Evolutionary conservation across 2,329 filamentous ascomycete genomes (phyloP), one percentile per base, ranked within the genome.

Genomic region (Ustulina deusta): DNA sequence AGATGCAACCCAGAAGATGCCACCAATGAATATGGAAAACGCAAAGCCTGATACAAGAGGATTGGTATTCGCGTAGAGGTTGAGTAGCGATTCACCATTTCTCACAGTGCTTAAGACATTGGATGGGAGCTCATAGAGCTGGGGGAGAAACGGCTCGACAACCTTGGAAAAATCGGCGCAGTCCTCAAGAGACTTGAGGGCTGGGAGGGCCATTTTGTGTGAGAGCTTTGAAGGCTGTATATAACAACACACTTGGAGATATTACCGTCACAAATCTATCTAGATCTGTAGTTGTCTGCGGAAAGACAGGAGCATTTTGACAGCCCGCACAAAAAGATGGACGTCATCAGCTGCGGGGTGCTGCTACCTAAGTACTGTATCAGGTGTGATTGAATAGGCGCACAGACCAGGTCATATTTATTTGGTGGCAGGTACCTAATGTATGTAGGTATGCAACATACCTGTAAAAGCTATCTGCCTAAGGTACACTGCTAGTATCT

Each of bases 31-130:
- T 20, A 97, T 74, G 2, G 92, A 91, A 61, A 93, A 87, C 0
- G 89, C 90, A 71, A 97, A 85, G 2, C 89, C 92, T 0, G 88
- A 90, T 32, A 97, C 85, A 48, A 97, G 83, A 0, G 96, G 96
- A 78, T 99, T 98, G 20, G 95, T 98, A 55, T 89, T 85, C 63
- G 91, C 79, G 76, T 98, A 99, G 65, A 97, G 82, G 54, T 89
- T 83, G 74, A 89, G 84, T 62, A 97, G 82, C 60, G 83, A 87
- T 60, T 88, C 85, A 38, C 86, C 80, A 76, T 87, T 89, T 71
- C 85, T 84, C 70, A 89, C 83, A 72, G 87, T 87, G 58, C 87
- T 85, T 69, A 89, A 78, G 61, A 92, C 77, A 72, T 89, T 87
- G 64, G 86, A 83, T 11, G 93, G 93, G 36, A 97, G 85, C 74